Evolutionary conservation across 2,329 filamentous ascomycete species (phyloP).

Genomic region (Cladosporium sp.): DNA sequence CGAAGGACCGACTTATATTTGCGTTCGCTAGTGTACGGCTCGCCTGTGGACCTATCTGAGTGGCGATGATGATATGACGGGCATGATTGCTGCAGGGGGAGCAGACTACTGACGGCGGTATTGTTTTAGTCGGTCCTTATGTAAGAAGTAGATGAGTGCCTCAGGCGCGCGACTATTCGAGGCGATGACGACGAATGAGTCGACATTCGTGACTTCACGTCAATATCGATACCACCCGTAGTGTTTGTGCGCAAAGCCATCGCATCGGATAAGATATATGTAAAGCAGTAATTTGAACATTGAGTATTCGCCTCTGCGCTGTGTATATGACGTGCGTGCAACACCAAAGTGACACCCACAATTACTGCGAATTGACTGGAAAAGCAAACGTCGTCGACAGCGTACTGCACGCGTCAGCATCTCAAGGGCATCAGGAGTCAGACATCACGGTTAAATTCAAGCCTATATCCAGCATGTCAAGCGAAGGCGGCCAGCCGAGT

Average conservation of each 20-base stretch:
- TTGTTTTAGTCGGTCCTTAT: too few species aligned
- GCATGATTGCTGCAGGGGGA: background rate
- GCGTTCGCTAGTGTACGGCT: background rate
- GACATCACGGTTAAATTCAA: background rate
- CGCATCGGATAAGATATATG: background rate
- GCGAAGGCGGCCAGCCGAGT: background rate
- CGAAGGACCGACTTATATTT: background rate
- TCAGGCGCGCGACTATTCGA: too few species aligned
- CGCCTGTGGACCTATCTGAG: background rate
- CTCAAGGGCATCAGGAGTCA: background rate
- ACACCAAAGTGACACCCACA: background rate
- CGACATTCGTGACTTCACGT: conserved; percentile 8
- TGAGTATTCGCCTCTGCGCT: background rate
- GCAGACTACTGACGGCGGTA: too few species aligned
- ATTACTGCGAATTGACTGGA: background rate
- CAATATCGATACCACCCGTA: background rate
- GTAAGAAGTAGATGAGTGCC: too few species aligned
- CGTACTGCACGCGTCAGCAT: background rate
- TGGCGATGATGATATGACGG: background rate
- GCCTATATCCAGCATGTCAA: background rate
- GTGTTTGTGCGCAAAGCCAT: background rate
- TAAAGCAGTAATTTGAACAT: background rate
- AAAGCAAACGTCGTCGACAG: background rate
- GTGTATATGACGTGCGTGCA: background rate
- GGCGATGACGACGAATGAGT: background rate